A percentile compares a stretch with the other conserved stretches of the same genome.
These are phyloP conservation scores for Candida silvatica DNA, from an alignment of 805 yeast genomes.

Conservation along the genomic window DNA sequence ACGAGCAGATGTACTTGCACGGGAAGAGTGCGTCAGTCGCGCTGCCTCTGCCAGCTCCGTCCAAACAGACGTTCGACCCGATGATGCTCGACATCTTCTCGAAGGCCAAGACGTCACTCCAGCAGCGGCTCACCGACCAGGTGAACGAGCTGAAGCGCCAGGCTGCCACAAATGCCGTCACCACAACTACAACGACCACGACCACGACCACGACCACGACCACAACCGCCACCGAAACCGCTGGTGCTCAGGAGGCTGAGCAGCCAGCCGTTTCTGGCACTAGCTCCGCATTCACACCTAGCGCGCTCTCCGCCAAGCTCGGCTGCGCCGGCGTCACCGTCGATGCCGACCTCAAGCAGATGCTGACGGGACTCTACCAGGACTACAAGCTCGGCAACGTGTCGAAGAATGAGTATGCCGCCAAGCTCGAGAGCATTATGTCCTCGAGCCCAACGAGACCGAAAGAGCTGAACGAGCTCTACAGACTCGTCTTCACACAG, in stretches of 20 bases:
- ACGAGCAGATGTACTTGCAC: neutral
- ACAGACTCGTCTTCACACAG: neutral
- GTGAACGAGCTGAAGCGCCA: neutral
- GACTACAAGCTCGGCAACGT: slow-evolving; percentile 1
- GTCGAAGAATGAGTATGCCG: neutral
- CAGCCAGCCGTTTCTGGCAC: slow-evolving; percentile 2
- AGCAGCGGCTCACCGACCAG: neutral
- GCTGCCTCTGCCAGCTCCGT: neutral
- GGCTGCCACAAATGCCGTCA: neutral
- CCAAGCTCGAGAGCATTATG: neutral
- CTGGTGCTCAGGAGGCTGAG: too few relatives aligned
- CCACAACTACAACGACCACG: neutral
- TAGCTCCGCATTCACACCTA: slow-evolving; percentile 1
- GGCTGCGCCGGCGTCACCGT: neutral
- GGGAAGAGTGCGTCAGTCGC: neutral
- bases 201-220: neutral
- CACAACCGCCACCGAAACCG: too few relatives aligned
- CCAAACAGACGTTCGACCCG: slow-evolving; percentile 1
- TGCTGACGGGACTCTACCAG: neutral
- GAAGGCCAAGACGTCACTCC: neutral
- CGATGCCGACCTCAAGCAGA: neutral
- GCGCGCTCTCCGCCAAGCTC: neutral
- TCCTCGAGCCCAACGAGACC: neutral
- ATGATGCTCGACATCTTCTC: slow-evolving; percentile 1
- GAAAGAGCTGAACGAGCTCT: neutral